Evolutionary conservation across 2,329 filamentous ascomycete species (phyloP), one percentile per base, ranked within the genome.

Genomic region (Geosmithia morbida): DNA sequence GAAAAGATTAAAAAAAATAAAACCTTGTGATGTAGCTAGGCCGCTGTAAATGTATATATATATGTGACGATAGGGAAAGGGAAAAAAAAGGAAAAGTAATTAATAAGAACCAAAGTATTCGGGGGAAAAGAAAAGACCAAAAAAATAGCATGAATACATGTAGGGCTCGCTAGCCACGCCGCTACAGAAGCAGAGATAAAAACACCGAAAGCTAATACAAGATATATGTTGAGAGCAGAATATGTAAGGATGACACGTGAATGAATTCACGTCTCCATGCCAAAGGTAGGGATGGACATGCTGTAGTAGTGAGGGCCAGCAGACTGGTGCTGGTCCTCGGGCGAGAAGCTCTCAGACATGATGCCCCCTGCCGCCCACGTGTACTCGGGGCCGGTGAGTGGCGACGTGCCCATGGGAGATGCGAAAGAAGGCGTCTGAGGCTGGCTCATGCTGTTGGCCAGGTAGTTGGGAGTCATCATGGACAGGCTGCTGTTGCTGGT

Each of bases 311-410:
- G 33, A 37, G 33, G 10, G 11, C 33, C 22, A 8, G 8, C 22
- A 26, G 33, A 16, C 33, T 52, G 51, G 48, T 57, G 48, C 61
- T 40, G 30, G 11, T 46, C 58, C 10, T 56, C 58, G 3, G 62
- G 58, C 13, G 64, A 65, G 2, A 59, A 55, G 43, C 61, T 61
- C 29, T 58, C 52, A 7, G 61, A 57, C 22, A 65, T 48, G 1
- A 68, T 64, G 37, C 69, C 64, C 41, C 68, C 65, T 5, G 74
- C 67, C 65, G 74, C 67, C 65, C 74, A 77, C 53, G 70, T 69
- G 54, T 72, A 76, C 51, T 77, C 72, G 16, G 67, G 57, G 33
- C 57, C 60, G 48, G 61, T 60, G 46, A 57, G 67, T 45, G 70
- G 72, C 10, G 60, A 56, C 10, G 66, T 61, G 1, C 65, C 64